phyloP scores from a whole-genome alignment of 345 rosid species.

The Eutrema japonicum region DNA sequence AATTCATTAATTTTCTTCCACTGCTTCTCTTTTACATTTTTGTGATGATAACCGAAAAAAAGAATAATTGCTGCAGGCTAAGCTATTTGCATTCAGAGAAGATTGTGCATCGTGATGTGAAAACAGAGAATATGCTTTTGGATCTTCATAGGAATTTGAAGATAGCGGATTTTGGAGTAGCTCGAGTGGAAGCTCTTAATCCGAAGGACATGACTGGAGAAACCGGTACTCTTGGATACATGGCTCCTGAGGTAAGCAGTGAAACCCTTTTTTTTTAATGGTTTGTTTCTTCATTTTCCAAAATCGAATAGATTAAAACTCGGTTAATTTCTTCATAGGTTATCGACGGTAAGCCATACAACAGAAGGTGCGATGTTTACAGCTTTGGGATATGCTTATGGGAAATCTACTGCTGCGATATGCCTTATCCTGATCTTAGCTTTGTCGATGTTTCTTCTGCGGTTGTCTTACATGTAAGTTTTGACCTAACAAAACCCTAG shows the following conservation, averaged over 20 bases:
- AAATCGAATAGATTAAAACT: neutral
- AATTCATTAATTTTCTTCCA: constrained; percentile 26
- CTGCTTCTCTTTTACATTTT: neutral
- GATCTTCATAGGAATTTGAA: constrained; percentile 65
- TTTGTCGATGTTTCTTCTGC: constrained; percentile 79
- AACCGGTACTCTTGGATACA: constrained; percentile 95
- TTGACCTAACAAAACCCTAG: constrained; percentile 7
- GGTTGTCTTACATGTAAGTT: constrained; percentile 80
- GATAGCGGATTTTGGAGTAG: constrained; percentile 98
- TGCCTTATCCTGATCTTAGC: constrained; percentile 91
- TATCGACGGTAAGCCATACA: constrained; percentile 90
- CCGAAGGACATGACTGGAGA: constrained; percentile 96
- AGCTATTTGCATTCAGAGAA: constrained; percentile 86
- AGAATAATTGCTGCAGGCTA: constrained; percentile 54
- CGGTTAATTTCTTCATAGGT: constrained; percentile 50
- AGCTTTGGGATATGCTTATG: constrained; percentile 97
- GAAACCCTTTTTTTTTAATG: neutral
- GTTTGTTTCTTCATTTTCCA: neutral
- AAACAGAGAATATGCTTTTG: constrained; percentile 88
- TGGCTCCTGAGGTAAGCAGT: constrained; percentile 92
- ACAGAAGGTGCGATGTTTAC: constrained; percentile 92
- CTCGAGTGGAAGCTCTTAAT: constrained; percentile 96
- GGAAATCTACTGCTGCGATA: constrained; percentile 96
- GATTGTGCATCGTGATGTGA: constrained; percentile 97
- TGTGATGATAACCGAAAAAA: neutral